Evolutionary conservation across 140 eudicot genomes (phyloP).

Genomic region (Bidens hawaiensis): DNA sequence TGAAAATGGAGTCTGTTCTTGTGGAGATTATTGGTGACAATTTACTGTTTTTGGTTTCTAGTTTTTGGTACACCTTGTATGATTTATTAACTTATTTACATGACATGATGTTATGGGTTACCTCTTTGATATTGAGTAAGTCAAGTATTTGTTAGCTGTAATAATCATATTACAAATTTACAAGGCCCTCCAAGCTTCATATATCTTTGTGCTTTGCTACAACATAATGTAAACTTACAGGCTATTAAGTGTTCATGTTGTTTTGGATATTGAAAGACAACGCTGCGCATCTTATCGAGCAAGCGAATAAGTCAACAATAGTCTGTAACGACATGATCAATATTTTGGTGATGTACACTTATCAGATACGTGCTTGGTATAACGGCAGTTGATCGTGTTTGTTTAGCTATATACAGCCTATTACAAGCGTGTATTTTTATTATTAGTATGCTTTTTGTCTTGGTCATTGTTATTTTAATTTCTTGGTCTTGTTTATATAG

Average conservation of each 20-base stretch:
- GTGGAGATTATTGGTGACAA: conserved; percentile 72
- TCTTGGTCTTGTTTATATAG: not conserved
- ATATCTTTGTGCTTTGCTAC: not conserved
- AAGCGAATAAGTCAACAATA: not conserved
- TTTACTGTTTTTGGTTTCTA: not conserved
- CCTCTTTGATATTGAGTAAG: not conserved
- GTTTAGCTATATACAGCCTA: not conserved
- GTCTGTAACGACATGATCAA: not conserved
- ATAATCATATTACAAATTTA: not conserved
- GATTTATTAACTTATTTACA: not conserved
- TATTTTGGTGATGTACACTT: not conserved
- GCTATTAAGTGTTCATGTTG: no score
- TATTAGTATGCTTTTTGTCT: not conserved
- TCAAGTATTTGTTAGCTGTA: not conserved
- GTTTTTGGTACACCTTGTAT: conserved; percentile 3
- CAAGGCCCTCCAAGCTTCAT: not conserved
- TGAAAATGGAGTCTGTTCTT: conserved; percentile 64
- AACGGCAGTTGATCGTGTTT: not conserved
- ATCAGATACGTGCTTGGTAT: not conserved
- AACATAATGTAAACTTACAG: not conserved
- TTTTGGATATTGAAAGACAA: not conserved
- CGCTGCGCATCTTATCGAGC: not conserved
- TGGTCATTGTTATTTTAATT: not conserved
- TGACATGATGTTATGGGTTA: conserved; percentile 4
- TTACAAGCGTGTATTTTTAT: not conserved